Conservation (phyloP, 2,329 filamentous ascomycete species). For the Aspergillus hiratsukae region DNA sequence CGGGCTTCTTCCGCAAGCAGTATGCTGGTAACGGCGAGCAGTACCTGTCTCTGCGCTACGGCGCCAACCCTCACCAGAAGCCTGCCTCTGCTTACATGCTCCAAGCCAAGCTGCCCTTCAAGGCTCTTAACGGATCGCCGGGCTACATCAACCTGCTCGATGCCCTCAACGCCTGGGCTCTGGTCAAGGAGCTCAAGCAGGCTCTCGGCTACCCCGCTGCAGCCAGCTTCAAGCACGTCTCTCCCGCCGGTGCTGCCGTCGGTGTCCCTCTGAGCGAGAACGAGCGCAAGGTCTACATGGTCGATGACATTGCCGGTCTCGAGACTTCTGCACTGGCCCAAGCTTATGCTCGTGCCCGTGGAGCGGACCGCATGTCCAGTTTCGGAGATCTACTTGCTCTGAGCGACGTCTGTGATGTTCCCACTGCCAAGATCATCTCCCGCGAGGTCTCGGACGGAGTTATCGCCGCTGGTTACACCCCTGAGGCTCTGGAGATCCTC, state of each 20-base stretch:
- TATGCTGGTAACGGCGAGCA: conserved; percentile 83
- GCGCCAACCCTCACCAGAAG: conserved; percentile 97
- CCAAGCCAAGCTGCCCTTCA: conserved; percentile 80
- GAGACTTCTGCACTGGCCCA: conserved; percentile 83
- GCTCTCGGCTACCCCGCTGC: conserved; percentile 85
- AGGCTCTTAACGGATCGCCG: conserved; percentile 80
- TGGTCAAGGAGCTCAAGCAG: conserved; percentile 92
- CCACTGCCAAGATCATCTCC: conserved; percentile 95
- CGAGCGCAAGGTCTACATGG: conserved; percentile 97
- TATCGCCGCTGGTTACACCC: conserved; percentile 81
- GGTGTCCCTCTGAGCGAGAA: conserved; percentile 79
- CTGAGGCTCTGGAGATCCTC: conserved; percentile 82
- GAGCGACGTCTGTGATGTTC: conserved; percentile 82
- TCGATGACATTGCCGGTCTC: conserved; percentile 87
- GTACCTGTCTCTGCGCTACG: conserved; percentile 83
- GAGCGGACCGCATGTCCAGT: conserved; percentile 96
- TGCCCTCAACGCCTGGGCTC: conserved; percentile 90
- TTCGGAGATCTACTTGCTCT: conserved; percentile 96
- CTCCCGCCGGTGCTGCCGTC: conserved; percentile 91
- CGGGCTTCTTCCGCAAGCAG: conserved; percentile 95
- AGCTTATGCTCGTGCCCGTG: conserved; percentile 91
- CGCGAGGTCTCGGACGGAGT: conserved; percentile 97
- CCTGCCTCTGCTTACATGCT: conserved; percentile 79
- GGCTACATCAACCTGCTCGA: conserved; percentile 98
- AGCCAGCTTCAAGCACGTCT: conserved; percentile 98